A percentile compares a stretch with the other conserved stretches of the same genome.
Evolutionary conservation across 2,329 filamentous ascomycete genomes (phyloP).

Genomic region (Fonsecaea multimorphosa): DNA sequence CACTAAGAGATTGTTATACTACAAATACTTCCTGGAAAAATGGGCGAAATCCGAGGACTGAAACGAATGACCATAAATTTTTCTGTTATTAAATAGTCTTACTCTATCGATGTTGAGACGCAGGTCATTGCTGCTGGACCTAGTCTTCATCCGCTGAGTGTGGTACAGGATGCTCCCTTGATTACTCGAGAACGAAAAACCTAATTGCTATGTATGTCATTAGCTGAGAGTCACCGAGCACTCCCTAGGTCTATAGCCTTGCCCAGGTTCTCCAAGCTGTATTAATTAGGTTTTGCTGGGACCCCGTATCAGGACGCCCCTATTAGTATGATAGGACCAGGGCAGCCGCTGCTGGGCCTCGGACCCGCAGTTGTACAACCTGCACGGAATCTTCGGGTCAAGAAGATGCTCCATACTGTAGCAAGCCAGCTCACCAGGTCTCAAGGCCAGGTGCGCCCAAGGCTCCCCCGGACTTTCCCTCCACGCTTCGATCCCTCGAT

Average conservation of each 20-base stretch:
- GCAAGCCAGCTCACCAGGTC: background rate
- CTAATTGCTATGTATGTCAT: too few relatives aligned
- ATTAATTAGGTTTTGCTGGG: background rate
- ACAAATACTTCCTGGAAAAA: background rate
- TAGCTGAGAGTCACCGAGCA: too few relatives aligned
- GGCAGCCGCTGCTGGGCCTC: background rate
- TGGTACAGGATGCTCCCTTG: background rate
- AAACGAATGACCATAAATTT: background rate
- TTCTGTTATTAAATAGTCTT: background rate
- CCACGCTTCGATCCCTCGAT: background rate
- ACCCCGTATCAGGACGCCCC: background rate
- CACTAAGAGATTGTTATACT: background rate
- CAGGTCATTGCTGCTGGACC: background rate
- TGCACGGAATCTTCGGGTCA: constrained; percentile 2
- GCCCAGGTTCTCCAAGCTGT: background rate
- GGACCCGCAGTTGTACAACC: constrained; percentile 3
- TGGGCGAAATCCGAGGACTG: background rate
- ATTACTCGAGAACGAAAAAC: too few relatives aligned
- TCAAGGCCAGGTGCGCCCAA: too few relatives aligned
- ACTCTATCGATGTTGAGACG: constrained; percentile 1
- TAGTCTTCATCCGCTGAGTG: background rate
- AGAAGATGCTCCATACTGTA: constrained; percentile 3
- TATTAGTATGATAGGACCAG: constrained; percentile 1
- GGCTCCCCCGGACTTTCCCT: background rate
- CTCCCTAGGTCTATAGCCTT: background rate